Base-by-base conservation (phyloP, 2,329 filamentous ascomycete species). In the Venturia pyrina region DNA sequence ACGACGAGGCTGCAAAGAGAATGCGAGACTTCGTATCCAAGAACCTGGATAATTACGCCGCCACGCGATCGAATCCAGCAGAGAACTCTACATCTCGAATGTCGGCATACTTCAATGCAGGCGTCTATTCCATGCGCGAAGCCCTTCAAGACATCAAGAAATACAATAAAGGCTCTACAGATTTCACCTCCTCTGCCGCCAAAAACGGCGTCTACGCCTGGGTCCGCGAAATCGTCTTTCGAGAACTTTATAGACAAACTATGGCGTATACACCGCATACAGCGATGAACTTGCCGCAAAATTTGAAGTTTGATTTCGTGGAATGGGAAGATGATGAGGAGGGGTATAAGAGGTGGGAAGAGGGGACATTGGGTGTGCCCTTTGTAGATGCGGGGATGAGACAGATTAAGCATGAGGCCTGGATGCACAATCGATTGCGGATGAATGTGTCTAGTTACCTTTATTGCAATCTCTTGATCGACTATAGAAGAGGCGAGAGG, bases 381-480 rank as follows among this genome's bases (percentile, higher is more conserved):
- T 82, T 82, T 59, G 75, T 83, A 5, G 80, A 83, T 68, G 80
- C 81, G 0, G 80, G 80, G 0, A 83, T 83, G 80, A 71, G 81
- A 3, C 80, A 83, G 66, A 71, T 83, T 46, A 79, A 79, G 48
- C 68, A 73, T 1, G 80, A 82, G 67, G 79, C 76, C 1, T 83
- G 80, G 67, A 82, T 83, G 80, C 80, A 83, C 67, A 82, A 83
- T 66, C 76, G 81, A 0, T 71, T 80, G 19, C 76, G 81, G 43
- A 83, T 83, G 80, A 82, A 82, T 64, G 78, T 79, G 0, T 75
- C 75, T 0, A 77, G 73, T 3, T 83, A 82, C 67, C 70, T 83
- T 11, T 77, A 78, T 59, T 80, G 76, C 59, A 82, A 83, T 64
- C 66, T 82, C 13, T 73, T 83, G 1, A 73, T 83, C 64, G 79